These are phyloP conservation scores for Leucoagaricus sp. DNA, from an alignment of 1,284 basidiomycete species.

Conservation along the genomic window DNA sequence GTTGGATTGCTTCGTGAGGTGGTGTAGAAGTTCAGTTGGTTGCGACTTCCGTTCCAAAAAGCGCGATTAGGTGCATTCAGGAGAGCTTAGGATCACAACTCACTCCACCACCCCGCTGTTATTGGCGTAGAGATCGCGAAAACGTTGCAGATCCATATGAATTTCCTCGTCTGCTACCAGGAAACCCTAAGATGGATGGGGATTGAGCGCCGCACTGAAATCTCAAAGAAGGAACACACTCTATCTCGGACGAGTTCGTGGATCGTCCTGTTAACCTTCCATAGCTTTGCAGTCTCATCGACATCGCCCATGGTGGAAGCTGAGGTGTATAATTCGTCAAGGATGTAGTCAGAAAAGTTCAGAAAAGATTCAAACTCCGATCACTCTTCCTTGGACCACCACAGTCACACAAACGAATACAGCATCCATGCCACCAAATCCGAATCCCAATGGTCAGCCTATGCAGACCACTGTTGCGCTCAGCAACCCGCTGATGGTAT, in stretches of 20 bases:
- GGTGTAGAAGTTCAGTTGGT: conserved; percentile 87
- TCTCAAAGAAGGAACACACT: conserved; percentile 40
- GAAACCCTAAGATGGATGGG: conserved; percentile 64
- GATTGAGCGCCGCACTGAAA: background rate
- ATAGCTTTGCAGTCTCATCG: conserved; percentile 83
- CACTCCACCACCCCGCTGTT: conserved; percentile 69
- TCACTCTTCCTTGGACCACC: conserved; percentile 19
- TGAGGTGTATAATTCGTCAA: conserved; percentile 16
- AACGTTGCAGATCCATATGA: conserved; percentile 78
- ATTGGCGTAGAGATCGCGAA: conserved; percentile 68
- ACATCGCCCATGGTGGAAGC: conserved; percentile 55
- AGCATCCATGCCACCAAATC: conserved; percentile 38
- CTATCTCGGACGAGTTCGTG: conserved; percentile 96
- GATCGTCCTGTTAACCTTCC: conserved; percentile 96
- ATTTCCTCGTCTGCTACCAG: conserved; percentile 91
- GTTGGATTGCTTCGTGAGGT: conserved; percentile 65
- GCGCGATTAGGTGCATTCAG: conserved; percentile 11
- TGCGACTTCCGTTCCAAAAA: conserved; percentile 61
- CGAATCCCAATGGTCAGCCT: conserved; percentile 36
- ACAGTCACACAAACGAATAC: background rate
- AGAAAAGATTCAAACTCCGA: conserved; percentile 41
- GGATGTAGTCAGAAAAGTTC: conserved; percentile 21
- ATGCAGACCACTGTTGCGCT: conserved; percentile 40
- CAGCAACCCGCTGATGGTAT: conserved; percentile 49
- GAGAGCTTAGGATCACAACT: conserved; percentile 19